phyloP scores from a whole-genome alignment of 495 filamentous ascomycete species.

The Hypoxylon trugodes region DNA sequence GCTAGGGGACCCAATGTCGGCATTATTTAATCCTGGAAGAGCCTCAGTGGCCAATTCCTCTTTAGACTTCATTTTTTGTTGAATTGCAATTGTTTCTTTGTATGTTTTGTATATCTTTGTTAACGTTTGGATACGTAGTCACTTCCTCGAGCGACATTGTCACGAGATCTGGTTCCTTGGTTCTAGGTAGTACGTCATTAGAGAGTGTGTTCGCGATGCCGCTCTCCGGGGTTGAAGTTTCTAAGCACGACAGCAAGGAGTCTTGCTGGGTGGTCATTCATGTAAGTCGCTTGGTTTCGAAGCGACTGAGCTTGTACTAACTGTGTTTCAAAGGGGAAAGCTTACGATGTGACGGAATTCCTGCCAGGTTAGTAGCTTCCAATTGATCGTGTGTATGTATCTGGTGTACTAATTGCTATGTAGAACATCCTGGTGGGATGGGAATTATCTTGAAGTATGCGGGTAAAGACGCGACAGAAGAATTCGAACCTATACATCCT shows the following conservation, averaged over 20 bases:
- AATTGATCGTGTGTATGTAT: background rate
- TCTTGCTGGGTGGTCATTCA: constrained; percentile 86
- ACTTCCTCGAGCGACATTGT: background rate
- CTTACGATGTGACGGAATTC: constrained; percentile 85
- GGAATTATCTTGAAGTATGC: constrained; percentile 86
- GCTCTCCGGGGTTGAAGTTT: constrained; percentile 69
- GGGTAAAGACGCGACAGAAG: constrained; percentile 85
- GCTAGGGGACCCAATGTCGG: constrained; percentile 28
- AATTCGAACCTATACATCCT: constrained; percentile 84
- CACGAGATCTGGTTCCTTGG: background rate
- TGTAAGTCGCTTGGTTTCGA: constrained; percentile 43
- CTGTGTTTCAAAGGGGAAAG: constrained; percentile 53
- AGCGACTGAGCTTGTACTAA: background rate
- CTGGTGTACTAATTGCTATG: constrained; percentile 29
- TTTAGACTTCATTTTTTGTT: constrained; percentile 7
- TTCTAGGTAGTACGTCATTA: constrained; percentile 21
- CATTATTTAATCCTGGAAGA: constrained; percentile 30
- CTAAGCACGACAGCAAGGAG: constrained; percentile 70
- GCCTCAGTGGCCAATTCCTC: constrained; percentile 28
- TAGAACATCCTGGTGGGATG: constrained; percentile 79
- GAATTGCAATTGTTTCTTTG: background rate
- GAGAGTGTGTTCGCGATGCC: constrained; percentile 37
- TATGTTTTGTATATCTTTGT: background rate
- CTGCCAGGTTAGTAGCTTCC: constrained; percentile 55
- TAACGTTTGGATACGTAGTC: background rate